These are phyloP conservation scores for Basipetospora chlamydospora DNA, from an alignment of 2,329 filamentous ascomycete species.

Conservation along the genomic window DNA sequence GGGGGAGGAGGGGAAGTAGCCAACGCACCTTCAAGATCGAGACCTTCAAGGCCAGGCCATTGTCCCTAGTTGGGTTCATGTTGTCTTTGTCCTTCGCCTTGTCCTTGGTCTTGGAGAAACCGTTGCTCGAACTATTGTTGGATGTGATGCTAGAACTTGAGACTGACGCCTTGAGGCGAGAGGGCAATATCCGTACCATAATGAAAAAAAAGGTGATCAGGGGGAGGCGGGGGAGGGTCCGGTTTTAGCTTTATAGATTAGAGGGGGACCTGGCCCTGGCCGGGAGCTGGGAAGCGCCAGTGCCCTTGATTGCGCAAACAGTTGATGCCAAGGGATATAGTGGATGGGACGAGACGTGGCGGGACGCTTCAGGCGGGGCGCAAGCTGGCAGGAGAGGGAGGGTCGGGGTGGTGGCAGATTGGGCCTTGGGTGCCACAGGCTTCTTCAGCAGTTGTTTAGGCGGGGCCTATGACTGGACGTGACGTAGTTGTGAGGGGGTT, in stretches of 20 bases:
- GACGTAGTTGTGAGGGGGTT: no score
- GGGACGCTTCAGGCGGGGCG: background rate
- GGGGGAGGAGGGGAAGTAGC: background rate
- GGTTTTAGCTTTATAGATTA: no score
- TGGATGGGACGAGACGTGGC: background rate
- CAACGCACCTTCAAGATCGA: constrained; percentile 33
- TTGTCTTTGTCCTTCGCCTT: constrained; percentile 6
- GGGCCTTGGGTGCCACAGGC: background rate
- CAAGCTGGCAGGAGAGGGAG: background rate
- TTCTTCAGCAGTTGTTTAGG: no score
- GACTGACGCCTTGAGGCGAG: constrained; percentile 29
- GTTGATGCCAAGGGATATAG: no score
- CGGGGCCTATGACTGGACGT: no score
- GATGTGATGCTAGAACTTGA: constrained; percentile 13
- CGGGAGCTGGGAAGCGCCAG: no score
- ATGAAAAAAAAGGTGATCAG: constrained; percentile 8
- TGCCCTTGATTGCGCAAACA: no score
- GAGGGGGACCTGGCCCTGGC: no score
- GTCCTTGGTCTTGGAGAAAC: constrained; percentile 15
- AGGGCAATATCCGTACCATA: constrained; percentile 45
- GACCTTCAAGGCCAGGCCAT: constrained; percentile 36
- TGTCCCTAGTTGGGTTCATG: constrained; percentile 34
- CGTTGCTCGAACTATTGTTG: constrained; percentile 31
- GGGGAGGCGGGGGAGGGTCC: no score
- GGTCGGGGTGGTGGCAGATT: background rate